phyloP scores from a whole-genome alignment of 78 protist genomes.

The Dictyostelium discoideum region DNA sequence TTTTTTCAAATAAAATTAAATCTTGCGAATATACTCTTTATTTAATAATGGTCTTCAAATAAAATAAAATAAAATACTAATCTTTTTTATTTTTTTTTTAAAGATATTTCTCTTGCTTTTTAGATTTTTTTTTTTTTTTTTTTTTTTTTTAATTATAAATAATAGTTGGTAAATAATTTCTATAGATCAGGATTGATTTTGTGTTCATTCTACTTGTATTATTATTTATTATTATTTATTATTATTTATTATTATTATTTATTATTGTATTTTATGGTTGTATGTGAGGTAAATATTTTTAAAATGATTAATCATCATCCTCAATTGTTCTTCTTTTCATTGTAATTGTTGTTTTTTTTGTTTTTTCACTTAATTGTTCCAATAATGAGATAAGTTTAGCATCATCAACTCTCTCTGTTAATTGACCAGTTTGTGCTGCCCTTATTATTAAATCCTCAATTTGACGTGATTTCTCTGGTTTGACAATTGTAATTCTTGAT shows the following conservation, averaged over 20 bases:
- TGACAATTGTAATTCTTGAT: conserved; percentile 79
- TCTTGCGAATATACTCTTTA: no score
- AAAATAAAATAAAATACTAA: conserved; percentile 1
- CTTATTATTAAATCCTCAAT: conserved; percentile 60
- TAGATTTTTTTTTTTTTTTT: neutral
- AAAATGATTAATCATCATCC: neutral
- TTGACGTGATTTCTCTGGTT: conserved; percentile 70
- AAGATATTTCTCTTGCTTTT: neutral
- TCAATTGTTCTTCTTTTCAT: conserved; percentile 11
- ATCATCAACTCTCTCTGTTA: conserved; percentile 56
- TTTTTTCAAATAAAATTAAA: no score
- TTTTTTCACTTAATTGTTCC: conserved; percentile 53
- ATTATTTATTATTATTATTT: neutral
- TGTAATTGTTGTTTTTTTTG: conserved; percentile 54
- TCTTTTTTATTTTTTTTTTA: neutral
- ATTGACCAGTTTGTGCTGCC: conserved; percentile 77
- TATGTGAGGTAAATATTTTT: no score
- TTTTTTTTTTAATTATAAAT: neutral
- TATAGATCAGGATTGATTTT: no score
- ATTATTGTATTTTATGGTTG: no score
- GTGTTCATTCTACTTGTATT: neutral
- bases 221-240: neutral
- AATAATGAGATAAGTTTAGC: conserved; percentile 58
- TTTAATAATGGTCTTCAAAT: neutral
- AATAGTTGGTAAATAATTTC: no score